Evolutionary conservation across 1,284 basidiomycete species (phyloP).

Genomic region (Sporisorium scitamineum): DNA sequence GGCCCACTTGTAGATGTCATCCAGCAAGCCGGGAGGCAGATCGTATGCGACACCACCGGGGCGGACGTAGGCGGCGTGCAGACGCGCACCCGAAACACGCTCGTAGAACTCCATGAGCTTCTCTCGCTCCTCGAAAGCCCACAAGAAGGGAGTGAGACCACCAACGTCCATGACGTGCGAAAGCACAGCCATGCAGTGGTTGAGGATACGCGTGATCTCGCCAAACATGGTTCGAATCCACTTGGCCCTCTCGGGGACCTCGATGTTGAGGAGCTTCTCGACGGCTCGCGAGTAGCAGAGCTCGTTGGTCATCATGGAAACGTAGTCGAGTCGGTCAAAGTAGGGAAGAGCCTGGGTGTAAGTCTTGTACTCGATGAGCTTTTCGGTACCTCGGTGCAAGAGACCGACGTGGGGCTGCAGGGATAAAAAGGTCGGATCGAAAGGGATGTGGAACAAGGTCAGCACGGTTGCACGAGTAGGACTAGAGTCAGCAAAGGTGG

Average conservation of each 20-base stretch:
- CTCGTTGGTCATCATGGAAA: slow-evolving; percentile 80
- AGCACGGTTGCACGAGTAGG: neutral
- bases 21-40: slow-evolving; percentile 91
- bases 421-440: slow-evolving; percentile 6
- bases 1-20: slow-evolving; percentile 98
- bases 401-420: slow-evolving; percentile 86
- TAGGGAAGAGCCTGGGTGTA: slow-evolving; percentile 98
- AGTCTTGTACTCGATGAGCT: slow-evolving; percentile 99
- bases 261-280: slow-evolving; percentile 97
- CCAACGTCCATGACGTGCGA: slow-evolving; percentile 84
- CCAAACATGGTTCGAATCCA: slow-evolving; percentile 98
- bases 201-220: slow-evolving; percentile 94
- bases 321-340: slow-evolving; percentile 98
- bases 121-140: slow-evolving; percentile 99
- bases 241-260: slow-evolving; percentile 97
- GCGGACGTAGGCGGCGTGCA: slow-evolving; percentile 97
- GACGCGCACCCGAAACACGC: slow-evolving; percentile 94
- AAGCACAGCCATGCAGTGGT: slow-evolving; percentile 97
- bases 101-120: slow-evolving; percentile 99
- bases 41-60: slow-evolving; percentile 99
- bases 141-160: slow-evolving; percentile 97
- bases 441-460: slow-evolving; percentile 63
- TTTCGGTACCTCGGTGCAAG: slow-evolving; percentile 96
- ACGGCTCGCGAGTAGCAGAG: slow-evolving; percentile 96
- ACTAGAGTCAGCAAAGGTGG: neutral